phyloP scores from a whole-genome alignment of 306 rosid species.

The Cicer chorassanicum region DNA sequence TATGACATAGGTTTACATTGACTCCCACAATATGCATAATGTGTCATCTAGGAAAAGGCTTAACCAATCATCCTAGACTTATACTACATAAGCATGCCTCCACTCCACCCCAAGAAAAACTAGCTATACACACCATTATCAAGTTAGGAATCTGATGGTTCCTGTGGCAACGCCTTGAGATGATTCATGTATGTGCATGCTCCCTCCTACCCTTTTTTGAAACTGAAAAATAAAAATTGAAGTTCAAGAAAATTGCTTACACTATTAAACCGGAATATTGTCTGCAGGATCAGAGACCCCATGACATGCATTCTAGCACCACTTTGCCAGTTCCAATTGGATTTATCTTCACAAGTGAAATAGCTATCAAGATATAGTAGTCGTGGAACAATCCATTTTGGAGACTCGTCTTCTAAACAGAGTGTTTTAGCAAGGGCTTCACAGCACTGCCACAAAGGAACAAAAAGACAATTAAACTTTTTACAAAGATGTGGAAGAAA shows the following conservation, averaged over 20 bases:
- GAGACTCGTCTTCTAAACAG: conserved; percentile 61
- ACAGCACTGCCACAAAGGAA: conserved; percentile 68
- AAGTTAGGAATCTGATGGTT: conserved; percentile 28
- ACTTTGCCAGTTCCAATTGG: conserved; percentile 76
- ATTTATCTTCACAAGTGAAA: conserved; percentile 64
- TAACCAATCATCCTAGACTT: conserved; percentile 16
- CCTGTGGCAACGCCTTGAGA: conserved; percentile 45
- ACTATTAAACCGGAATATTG: conserved; percentile 57
- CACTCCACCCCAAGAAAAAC: conserved; percentile 15
- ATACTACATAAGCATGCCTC: conserved; percentile 5
- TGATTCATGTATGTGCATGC: conserved; percentile 35
- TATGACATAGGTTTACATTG: conserved; percentile 9
- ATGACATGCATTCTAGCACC: conserved; percentile 68
- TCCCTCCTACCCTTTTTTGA: neutral
- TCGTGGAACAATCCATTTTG: conserved; percentile 76
- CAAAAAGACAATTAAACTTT: conserved; percentile 34
- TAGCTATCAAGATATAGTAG: conserved; percentile 81
- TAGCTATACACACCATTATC: neutral
- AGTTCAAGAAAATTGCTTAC: conserved; percentile 47
- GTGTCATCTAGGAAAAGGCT: conserved; percentile 1
- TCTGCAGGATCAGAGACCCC: conserved; percentile 90
- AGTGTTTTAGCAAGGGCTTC: conserved; percentile 74
- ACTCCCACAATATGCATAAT: conserved; percentile 3
- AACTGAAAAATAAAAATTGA: conserved; percentile 31
- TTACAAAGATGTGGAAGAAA: conserved; percentile 39